Evolutionary conservation across 805 yeast species (phyloP).

Genomic region (Lipomyces japonicus): DNA sequence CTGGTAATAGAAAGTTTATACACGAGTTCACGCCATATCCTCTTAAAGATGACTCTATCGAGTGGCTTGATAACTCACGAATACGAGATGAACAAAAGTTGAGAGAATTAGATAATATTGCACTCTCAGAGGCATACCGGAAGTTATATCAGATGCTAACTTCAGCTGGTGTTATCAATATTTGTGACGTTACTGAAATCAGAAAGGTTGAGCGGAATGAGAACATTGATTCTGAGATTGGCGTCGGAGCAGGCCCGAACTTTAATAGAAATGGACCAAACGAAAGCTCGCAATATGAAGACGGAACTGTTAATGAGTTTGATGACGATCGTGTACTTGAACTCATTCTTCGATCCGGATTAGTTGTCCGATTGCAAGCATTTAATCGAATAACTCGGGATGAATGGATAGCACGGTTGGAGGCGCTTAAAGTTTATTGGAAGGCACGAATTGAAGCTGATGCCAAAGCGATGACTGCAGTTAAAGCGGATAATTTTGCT

Average conservation of each 20-base stretch:
- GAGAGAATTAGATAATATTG: constrained; percentile 50
- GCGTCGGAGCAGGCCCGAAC: constrained; percentile 20
- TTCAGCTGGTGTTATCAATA: constrained; percentile 60
- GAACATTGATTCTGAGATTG: constrained; percentile 15
- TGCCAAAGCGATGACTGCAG: constrained; percentile 36
- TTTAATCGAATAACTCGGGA: constrained; percentile 48
- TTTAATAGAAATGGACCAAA: constrained; percentile 20
- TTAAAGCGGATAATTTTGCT: constrained; percentile 47
- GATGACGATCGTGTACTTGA: constrained; percentile 50
- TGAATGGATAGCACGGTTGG: constrained; percentile 62
- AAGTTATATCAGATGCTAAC: constrained; percentile 52
- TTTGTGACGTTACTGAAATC: constrained; percentile 36
- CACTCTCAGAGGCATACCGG: constrained; percentile 64
- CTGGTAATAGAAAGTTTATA: constrained; percentile 16
- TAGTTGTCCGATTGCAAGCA: constrained; percentile 53
- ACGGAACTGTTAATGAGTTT: constrained; percentile 16
- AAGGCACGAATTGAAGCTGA: constrained; percentile 44
- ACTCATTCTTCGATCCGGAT: constrained; percentile 48
- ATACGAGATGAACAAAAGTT: constrained; percentile 43
- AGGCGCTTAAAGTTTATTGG: constrained; percentile 58
- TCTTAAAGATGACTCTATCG: constrained; percentile 50
- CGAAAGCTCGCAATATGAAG: constrained; percentile 15
- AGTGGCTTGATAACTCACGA: constrained; percentile 51
- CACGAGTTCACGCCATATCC: constrained; percentile 55
- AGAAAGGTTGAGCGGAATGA: constrained; percentile 32